phyloP scores from a whole-genome alignment of 805 yeast genomes.

The Ascoidea tarda region DNA sequence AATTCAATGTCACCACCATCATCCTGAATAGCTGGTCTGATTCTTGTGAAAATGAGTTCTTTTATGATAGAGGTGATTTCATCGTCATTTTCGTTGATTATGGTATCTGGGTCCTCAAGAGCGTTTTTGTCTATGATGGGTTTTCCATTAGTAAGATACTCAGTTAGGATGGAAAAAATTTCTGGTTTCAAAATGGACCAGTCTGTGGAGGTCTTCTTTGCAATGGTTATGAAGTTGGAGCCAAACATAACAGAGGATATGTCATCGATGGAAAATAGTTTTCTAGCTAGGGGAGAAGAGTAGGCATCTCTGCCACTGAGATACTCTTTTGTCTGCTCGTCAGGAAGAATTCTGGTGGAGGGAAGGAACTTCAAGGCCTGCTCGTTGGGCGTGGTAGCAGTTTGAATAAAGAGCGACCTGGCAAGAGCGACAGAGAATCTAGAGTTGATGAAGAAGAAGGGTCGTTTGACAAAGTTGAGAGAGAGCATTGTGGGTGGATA shows the following conservation, averaged over 20 bases:
- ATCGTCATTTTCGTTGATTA: slow-evolving; percentile 44
- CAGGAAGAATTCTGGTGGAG: slow-evolving; percentile 50
- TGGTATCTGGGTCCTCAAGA: slow-evolving; percentile 7
- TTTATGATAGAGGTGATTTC: slow-evolving; percentile 55
- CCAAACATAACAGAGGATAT: slow-evolving; percentile 70
- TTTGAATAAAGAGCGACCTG: slow-evolving; percentile 49
- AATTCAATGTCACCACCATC: slow-evolving; percentile 69
- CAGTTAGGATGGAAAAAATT: slow-evolving; percentile 27
- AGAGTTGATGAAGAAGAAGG: too few relatives aligned
- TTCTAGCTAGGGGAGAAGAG: slow-evolving; percentile 64
- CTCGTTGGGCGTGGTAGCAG: slow-evolving; percentile 76
- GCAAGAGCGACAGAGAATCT: neutral
- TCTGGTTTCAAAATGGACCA: slow-evolving; percentile 59
- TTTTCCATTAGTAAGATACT: slow-evolving; percentile 23
- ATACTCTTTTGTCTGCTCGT: slow-evolving; percentile 56
- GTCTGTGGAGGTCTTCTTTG: slow-evolving; percentile 34
- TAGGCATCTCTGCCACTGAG: slow-evolving; percentile 63
- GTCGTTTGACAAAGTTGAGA: too few relatives aligned
- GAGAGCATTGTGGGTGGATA: too few relatives aligned
- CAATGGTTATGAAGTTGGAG: slow-evolving; percentile 70
- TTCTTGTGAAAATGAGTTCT: slow-evolving; percentile 54
- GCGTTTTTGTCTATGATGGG: slow-evolving; percentile 31
- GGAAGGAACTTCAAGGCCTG: slow-evolving; percentile 80
- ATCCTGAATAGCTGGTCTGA: slow-evolving; percentile 61
- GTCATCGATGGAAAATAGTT: slow-evolving; percentile 64